These are phyloP conservation scores for Porphyra umbilicalis DNA, from an alignment of 31 red algal species.

Conservation along the genomic window DNA sequence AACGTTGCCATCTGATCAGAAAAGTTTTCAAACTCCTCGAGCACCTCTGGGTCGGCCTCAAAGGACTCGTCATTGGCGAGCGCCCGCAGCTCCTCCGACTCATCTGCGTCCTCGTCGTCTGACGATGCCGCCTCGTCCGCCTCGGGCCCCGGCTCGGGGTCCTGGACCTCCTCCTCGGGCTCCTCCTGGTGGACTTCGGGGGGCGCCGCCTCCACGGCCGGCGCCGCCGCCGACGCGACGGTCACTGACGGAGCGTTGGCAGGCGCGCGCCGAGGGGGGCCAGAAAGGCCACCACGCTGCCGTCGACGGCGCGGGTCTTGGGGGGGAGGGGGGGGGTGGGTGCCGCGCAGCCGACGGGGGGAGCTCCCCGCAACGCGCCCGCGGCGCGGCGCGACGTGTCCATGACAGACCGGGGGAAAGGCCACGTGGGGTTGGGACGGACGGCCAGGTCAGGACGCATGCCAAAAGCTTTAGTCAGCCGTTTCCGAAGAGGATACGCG, in stretches of 20 bases:
- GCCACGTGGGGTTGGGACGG: no score
- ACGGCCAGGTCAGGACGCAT: no score
- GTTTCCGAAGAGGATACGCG: no score
- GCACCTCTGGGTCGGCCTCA: constrained; percentile 48
- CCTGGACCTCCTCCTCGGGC: neutral
- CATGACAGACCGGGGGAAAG: no score
- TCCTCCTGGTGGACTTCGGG: neutral
- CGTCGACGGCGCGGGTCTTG: no score
- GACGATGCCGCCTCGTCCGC: neutral
- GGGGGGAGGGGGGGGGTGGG: no score
- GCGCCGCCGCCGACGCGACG: neutral
- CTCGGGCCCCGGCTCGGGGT: neutral
- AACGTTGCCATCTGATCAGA: constrained; percentile 48
- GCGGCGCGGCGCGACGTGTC: no score
- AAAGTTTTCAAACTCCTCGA: constrained; percentile 49
- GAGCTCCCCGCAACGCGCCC: no score
- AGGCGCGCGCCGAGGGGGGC: neutral
- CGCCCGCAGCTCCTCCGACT: neutral
- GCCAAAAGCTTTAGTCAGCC: no score
- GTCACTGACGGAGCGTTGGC: neutral
- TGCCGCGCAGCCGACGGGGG: neutral
- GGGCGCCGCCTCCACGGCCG: neutral
- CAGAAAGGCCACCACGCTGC: neutral
- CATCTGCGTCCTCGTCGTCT: constrained; percentile 23
- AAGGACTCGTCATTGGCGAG: constrained; percentile 4